A percentile compares a stretch with the other conserved stretches of the same genome.
Evolutionary conservation across 2,329 filamentous ascomycete species (phyloP).

Genomic region (Emmonsia crescens): DNA sequence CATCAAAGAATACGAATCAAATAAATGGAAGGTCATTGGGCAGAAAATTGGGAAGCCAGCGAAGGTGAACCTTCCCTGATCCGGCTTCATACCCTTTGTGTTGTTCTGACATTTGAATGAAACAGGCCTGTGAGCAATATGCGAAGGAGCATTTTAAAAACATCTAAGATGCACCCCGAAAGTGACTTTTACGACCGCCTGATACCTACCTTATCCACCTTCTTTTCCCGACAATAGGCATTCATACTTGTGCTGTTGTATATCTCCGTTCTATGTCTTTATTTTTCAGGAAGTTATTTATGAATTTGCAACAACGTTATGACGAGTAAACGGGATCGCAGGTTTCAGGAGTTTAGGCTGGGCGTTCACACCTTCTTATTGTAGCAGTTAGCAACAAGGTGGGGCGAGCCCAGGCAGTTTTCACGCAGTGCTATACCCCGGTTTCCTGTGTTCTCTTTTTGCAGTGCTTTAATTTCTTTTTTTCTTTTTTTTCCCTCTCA

Average conservation of each 20-base stretch:
- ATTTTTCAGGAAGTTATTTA: slow-evolving; percentile 4
- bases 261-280: slow-evolving; percentile 2
- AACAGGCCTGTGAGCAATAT: slow-evolving; percentile 75
- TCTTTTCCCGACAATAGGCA: not conserved
- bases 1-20: slow-evolving; percentile 97
- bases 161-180: slow-evolving; percentile 16
- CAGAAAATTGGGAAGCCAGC: slow-evolving; percentile 96
- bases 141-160: slow-evolving; percentile 81
- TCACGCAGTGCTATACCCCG: slow-evolving; percentile 12
- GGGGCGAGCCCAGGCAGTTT: slow-evolving; percentile 6
- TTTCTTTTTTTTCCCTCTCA: slow-evolving; percentile 5
- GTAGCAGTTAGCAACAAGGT: slow-evolving; percentile 3
- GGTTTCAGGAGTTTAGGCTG: slow-evolving; percentile 14
- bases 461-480: slow-evolving; percentile 16
- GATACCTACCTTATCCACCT: slow-evolving; percentile 1
- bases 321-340: slow-evolving; percentile 11
- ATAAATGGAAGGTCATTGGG: slow-evolving; percentile 97
- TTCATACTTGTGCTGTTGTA: not conserved
- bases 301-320: slow-evolving; percentile 3
- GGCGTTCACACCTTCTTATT: slow-evolving; percentile 11
- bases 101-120: slow-evolving; percentile 1
- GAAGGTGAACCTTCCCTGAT: slow-evolving; percentile 50
- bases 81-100: not conserved
- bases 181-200: not conserved
- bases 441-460: slow-evolving; percentile 17